phyloP scores from a whole-genome alignment of 202 grass and related monocot species.

The Elaeis oleifera region DNA sequence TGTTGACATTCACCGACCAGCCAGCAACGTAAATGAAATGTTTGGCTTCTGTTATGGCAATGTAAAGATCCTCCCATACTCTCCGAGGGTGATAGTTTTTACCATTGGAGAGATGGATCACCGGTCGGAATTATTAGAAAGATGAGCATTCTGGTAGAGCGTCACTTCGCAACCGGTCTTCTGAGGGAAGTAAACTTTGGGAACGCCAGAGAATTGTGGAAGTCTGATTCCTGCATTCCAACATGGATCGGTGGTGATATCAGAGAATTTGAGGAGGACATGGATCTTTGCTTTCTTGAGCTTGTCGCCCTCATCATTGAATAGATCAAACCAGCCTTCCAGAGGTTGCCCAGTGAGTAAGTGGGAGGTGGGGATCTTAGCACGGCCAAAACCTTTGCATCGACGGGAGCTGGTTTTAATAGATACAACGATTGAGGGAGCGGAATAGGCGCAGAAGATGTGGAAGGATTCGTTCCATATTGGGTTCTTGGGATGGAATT shows the following conservation, averaged over 20 bases:
- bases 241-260: constrained; percentile 35
- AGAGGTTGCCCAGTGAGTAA: constrained; percentile 31
- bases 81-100: constrained; percentile 29
- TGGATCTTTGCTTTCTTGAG: constrained; percentile 40
- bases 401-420: constrained; percentile 57
- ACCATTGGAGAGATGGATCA: constrained; percentile 26
- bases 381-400: constrained; percentile 40
- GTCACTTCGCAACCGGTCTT: constrained; percentile 39
- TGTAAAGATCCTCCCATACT: constrained; percentile 67
- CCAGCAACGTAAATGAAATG: constrained; percentile 69
- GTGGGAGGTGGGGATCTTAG: constrained; percentile 26
- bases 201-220: constrained; percentile 31
- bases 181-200: constrained; percentile 50
- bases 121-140: constrained; percentile 35
- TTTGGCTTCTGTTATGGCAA: constrained; percentile 42
- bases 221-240: constrained; percentile 48
- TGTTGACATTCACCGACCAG: constrained; percentile 67
- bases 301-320: constrained; percentile 23
- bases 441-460: constrained; percentile 52
- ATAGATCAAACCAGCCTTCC: constrained; percentile 42
- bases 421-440: constrained; percentile 35
- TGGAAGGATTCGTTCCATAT: constrained; percentile 79
- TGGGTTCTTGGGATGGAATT: constrained; percentile 42
- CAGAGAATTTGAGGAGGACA: constrained; percentile 29
- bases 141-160: constrained; percentile 75